These are phyloP conservation scores for Candida frijolesensis DNA, from an alignment of 1,139 yeast species.

Conservation along the genomic window DNA sequence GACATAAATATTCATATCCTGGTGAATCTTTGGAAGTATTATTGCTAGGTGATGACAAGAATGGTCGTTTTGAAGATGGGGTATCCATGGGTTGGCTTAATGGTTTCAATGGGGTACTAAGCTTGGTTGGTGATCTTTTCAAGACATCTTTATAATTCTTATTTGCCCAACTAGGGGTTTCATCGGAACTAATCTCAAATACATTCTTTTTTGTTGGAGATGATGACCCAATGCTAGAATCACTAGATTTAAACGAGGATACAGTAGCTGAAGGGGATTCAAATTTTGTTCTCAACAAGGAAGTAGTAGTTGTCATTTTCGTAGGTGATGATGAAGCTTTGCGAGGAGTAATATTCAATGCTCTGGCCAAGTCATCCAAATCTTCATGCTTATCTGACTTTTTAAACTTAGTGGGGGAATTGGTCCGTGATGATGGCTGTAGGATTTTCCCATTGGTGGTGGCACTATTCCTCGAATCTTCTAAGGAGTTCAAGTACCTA, in stretches of 20 bases:
- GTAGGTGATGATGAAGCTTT: slow-evolving; percentile 6
- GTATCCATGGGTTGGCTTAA: slow-evolving; percentile 20
- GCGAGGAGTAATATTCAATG: slow-evolving; percentile 32
- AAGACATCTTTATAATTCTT: slow-evolving; percentile 21
- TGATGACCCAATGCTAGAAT: slow-evolving; percentile 22
- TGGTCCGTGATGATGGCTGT: slow-evolving; percentile 34
- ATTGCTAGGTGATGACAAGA: slow-evolving; percentile 31
- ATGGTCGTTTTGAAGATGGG: slow-evolving; percentile 19
- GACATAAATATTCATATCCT: slow-evolving; percentile 82
- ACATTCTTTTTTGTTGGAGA: slow-evolving; percentile 18
- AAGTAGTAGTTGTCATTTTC: slow-evolving; percentile 33
- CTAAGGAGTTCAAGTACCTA: slow-evolving; percentile 35
- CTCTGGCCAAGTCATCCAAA: slow-evolving; percentile 43
- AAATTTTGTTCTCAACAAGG: slow-evolving; percentile 35
- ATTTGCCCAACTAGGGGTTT: slow-evolving; percentile 28
- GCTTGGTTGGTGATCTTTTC: slow-evolving; percentile 18
- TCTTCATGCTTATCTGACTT: slow-evolving; percentile 27
- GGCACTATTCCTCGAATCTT: slow-evolving; percentile 20
- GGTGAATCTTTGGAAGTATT: slow-evolving; percentile 34
- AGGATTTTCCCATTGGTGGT: slow-evolving; percentile 30
- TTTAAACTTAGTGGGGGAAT: slow-evolving; percentile 19
- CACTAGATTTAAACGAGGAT: slow-evolving; percentile 39
- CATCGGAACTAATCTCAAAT: slow-evolving; percentile 19
- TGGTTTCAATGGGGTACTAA: slow-evolving; percentile 15
- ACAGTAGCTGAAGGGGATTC: slow-evolving; percentile 51